Percentiles rank a stretch among this genome's conserved stretches.
Conservation (phyloP, 108 stramenopile species). For the Conticribra weissflogii region DNA sequence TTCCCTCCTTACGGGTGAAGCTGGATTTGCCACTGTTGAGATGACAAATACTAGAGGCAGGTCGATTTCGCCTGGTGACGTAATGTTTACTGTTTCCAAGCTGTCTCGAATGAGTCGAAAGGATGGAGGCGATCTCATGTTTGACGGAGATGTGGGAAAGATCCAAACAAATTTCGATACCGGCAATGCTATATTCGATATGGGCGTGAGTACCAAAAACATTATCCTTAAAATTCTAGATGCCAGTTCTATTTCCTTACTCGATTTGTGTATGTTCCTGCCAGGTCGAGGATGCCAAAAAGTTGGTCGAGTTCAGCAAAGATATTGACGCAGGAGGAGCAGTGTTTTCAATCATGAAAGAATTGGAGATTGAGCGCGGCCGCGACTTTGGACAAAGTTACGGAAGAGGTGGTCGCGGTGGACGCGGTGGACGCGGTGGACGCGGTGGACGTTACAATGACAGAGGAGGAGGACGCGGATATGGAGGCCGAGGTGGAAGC, state of each 20-base stretch:
- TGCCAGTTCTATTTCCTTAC: neutral
- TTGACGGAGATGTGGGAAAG: constrained; percentile 87
- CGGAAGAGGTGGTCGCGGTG: constrained; percentile 47
- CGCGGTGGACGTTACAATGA: constrained; percentile 21
- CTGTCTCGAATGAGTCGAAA: constrained; percentile 74
- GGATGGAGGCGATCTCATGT: constrained; percentile 57
- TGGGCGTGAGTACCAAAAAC: constrained; percentile 48
- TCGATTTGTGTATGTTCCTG: neutral
- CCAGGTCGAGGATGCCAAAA: constrained; percentile 82
- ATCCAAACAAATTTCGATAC: constrained; percentile 73
- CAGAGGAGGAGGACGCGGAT: constrained; percentile 22
- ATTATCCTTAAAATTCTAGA: neutral
- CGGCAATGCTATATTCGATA: constrained; percentile 83
- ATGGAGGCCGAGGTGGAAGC: constrained; percentile 14
- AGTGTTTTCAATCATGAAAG: constrained; percentile 68
- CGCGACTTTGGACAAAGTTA: constrained; percentile 63
- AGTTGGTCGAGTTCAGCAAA: constrained; percentile 78
- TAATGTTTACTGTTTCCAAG: constrained; percentile 89
- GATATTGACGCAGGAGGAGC: constrained; percentile 78
- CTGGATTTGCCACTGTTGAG: constrained; percentile 75
- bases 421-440: constrained; percentile 49
- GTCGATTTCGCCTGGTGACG: constrained; percentile 75
- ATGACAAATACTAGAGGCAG: constrained; percentile 73
- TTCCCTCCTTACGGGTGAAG: constrained; percentile 87
- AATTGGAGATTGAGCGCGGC: constrained; percentile 78